phyloP scores from a whole-genome alignment of 257 asterid species.

The Forsythia viridissima region DNA sequence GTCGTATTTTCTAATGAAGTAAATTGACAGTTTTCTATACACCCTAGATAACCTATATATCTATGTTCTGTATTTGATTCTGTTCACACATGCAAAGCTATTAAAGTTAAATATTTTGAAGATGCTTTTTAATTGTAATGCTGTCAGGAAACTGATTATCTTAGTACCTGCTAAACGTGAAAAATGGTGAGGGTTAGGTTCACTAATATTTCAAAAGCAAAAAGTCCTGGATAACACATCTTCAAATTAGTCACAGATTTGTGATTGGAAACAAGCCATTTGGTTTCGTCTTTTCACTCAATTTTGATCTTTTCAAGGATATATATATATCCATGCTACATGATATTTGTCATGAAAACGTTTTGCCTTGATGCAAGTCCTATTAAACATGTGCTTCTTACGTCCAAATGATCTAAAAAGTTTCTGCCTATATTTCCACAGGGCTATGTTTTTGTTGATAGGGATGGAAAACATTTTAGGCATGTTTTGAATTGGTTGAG shows the following conservation, averaged over 20 bases:
- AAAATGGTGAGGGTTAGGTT: not conserved
- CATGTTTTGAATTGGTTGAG: constrained; percentile 93
- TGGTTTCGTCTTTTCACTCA: too few species aligned
- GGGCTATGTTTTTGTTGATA: constrained; percentile 90
- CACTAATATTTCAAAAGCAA: not conserved
- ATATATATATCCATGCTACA: not conserved
- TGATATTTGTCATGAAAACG: not conserved
- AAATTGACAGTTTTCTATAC: not conserved
- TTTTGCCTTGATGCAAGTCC: constrained; percentile 5
- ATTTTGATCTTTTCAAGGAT: too few species aligned
- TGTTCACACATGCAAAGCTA: not conserved
- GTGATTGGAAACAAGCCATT: not conserved
- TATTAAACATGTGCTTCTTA: not conserved
- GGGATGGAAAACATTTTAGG: constrained; percentile 91
- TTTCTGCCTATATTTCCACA: constrained; percentile 40
- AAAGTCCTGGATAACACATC: not conserved
- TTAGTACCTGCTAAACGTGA: not conserved
- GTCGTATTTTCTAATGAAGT: not conserved
- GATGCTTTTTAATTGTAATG: not conserved
- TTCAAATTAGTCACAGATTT: too few species aligned
- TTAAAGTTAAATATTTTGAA: not conserved
- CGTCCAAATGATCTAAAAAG: constrained; percentile 3
- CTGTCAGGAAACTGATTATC: not conserved
- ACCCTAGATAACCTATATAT: not conserved
- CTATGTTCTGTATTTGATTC: not conserved